Percentiles rank a stretch among this genome's conserved stretches.
These are phyloP conservation scores for Saksenaea vasiformis DNA, from an alignment of 371 early-diverging fungal genomes.

Conservation along the genomic window DNA sequence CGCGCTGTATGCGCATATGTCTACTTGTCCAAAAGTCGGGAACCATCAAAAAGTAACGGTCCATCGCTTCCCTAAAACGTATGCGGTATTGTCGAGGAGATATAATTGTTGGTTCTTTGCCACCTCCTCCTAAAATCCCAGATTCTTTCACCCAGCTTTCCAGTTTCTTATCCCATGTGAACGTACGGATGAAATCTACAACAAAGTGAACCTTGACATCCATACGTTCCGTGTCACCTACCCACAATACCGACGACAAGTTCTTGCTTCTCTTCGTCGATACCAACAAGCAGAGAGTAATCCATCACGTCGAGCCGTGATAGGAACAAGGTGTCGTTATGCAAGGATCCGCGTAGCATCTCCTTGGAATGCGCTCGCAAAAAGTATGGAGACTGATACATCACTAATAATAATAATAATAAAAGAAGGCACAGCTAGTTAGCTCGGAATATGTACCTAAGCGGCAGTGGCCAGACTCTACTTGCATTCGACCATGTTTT, in stretches of 20 bases:
- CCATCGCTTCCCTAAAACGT: conserved; percentile 93
- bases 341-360: conserved; percentile 75
- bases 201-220: background rate
- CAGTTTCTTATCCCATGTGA: conserved; percentile 95
- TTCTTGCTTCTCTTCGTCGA: conserved; percentile 81
- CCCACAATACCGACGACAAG: conserved; percentile 92
- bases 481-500: conserved; percentile 84
- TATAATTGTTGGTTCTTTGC: conserved; percentile 91
- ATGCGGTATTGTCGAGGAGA: conserved; percentile 91
- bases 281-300: conserved; percentile 91
- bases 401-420: conserved; percentile 43
- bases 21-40: conserved; percentile 62
- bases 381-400: conserved; percentile 84
- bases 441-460: background rate
- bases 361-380: conserved; percentile 86
- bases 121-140: conserved; percentile 81
- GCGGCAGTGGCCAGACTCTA: too few species aligned
- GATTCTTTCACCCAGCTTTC: conserved; percentile 96
- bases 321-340: conserved; percentile 90
- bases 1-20: conserved; percentile 1
- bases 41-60: conserved; percentile 78
- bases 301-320: conserved; percentile 92
- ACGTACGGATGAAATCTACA: conserved; percentile 91
- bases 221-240: conserved; percentile 39
- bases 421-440: background rate